Evolutionary conservation across 1,139 yeast species (phyloP).

Genomic region (Magnusiomyces paraingens): DNA sequence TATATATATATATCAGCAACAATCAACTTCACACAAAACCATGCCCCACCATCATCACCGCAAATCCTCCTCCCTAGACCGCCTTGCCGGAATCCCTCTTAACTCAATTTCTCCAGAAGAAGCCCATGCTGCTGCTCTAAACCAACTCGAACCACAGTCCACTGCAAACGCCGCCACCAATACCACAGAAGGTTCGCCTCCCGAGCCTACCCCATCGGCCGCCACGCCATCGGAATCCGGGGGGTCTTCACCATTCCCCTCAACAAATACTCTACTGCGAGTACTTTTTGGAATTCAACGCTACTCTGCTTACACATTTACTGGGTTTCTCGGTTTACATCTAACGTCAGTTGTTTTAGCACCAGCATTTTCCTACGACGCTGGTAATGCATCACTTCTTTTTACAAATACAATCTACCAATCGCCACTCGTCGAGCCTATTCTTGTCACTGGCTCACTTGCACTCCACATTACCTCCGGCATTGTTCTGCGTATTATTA

Average conservation of each 20-base stretch:
- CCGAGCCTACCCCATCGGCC: neutral
- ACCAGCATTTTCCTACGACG: slow-evolving; percentile 45
- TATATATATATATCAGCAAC: too few relatives aligned
- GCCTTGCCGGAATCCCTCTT: neutral
- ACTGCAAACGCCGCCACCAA: neutral
- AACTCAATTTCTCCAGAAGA: slow-evolving; percentile 7
- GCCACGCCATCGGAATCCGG: neutral
- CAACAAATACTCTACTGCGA: slow-evolving; percentile 1
- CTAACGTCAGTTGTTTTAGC: slow-evolving; percentile 47
- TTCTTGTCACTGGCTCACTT: slow-evolving; percentile 44
- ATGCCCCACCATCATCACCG: neutral
- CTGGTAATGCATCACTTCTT: slow-evolving; percentile 52
- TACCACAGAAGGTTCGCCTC: neutral
- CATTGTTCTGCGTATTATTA: slow-evolving; percentile 39
- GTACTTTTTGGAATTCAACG: slow-evolving; percentile 38
- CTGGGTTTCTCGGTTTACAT: slow-evolving; percentile 55
- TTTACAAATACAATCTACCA: slow-evolving; percentile 60
- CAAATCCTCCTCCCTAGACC: slow-evolving; percentile 1
- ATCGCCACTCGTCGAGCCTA: slow-evolving; percentile 44
- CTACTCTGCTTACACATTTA: slow-evolving; percentile 56
- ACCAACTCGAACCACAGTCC: neutral
- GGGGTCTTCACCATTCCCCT: neutral
- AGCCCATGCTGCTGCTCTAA: neutral
- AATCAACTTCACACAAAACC: too few relatives aligned
- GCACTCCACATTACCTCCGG: slow-evolving; percentile 52